Base-by-base conservation (phyloP, 345 rosid species). In the Psidium guajava region DNA sequence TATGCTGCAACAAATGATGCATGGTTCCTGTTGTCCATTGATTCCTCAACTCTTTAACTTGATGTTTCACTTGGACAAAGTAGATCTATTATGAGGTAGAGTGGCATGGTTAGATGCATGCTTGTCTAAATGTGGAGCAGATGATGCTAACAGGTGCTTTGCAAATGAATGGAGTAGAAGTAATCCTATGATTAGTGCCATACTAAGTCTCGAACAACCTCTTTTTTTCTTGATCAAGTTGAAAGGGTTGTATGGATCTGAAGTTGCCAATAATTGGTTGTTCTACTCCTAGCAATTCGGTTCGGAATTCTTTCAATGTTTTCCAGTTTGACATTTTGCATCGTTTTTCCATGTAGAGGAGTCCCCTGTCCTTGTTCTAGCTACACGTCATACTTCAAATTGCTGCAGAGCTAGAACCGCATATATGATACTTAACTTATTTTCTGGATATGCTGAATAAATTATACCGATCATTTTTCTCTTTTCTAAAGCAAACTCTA, bases 211-310 rank as follows among this genome's bases (percentile, higher is more conserved):
- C 47, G 3, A 32, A 69, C 77, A 18, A 8, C 77, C 44, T 69
- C 77, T 69, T 69, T 64, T 64, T 55, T 58, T 5, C 95, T 97
- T 51, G n/a, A n/a, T n/a, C 28, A 64, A 44, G 3, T 16, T 42
- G 20, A 64, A 64, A 64, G 75, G n/a, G 75, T 21, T 61, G 10
- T 8, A 8, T 16, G 44, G 75, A 28, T 20, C 22, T 64, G 75
- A 15, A 64, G 75, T 64, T 15, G 21, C 6, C 11, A 9, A 32
- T 32, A 3, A 22, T 18, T 55, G 42, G 28, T 32, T 2, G 75
- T 32, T 64, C 75, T 8, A 32, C 8, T 32, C 20, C 22, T 3
- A 32, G 75, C 8, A 16, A 32, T 32, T 64, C 0, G 0, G 77
- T 8, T 32, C 0, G 42, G 44, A 32, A 69, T 18, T 69, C 6